Base-by-base conservation (phyloP, 192 early-diverging fungal genomes). In the Dispira parvispora region DNA sequence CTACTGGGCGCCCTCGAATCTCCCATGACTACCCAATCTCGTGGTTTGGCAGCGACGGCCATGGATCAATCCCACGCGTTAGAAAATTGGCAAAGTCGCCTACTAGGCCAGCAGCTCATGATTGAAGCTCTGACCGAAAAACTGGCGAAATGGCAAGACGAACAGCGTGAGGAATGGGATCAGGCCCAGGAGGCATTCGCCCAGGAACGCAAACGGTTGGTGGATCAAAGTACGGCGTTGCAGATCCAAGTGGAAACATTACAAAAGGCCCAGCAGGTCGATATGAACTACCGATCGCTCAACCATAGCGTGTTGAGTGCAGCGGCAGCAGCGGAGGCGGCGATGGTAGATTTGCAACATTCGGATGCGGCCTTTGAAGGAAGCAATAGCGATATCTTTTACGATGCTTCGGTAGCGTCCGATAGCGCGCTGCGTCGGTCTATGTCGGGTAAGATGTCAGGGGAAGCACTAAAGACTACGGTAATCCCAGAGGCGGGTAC, bases 121-220 rank as follows among this genome's bases (percentile, higher is more conserved):
- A 61, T 61, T 61, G 26, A 38, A 18, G 58, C 28, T 14, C 58
- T 61, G n/a, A 61, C 58, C 1, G n/a, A 25, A 14, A 61, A 43
- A 8, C 58, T 61, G 20, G 45, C 58, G 2, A 12, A 20, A 21
- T 43, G 43, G 43, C 58, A 61, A n/a, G 58, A 61, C 9, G 58
- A 38, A 16, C 58, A 61, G n/a, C 42, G n/a, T 14, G 42, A 61
- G 18, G 43, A 61, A 25, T 44, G 43, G 43, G 25, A 14, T 8
- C 32, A 44, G 12, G 58, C 58, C 38, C 42, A 45, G 8, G 38
- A 61, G 14, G 16, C 14, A n/a, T 61, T 61, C 45, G 58, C 32
- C 1, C 20, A 14, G 23, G 58, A 61, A 11, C 58, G 58, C 26
- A 18, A 42, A 57, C 18, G 11, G 25, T 16, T 57, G 27, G 11